Base-by-base conservation (phyloP, 78 protist genomes). In the Cyanophora paradoxa region DNA sequence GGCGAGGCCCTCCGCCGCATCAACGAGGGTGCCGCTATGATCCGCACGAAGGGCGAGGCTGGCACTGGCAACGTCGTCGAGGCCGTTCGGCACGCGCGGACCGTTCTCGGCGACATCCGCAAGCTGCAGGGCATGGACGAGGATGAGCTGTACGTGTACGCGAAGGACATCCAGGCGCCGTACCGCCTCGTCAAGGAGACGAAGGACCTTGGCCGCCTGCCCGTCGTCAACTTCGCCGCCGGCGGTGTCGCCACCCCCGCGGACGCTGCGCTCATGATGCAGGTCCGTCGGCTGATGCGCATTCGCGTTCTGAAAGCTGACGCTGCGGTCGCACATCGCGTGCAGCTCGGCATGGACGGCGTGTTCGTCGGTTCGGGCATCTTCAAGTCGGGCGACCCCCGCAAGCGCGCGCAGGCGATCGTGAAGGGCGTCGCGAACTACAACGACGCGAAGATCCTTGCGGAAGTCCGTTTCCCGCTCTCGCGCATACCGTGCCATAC, bases 221-320 rank as follows among this genome's bases (percentile, higher is more conserved):
- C 98, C 39, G 98, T 92, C n/a, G 94, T 90, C 65, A 88, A 90
- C 82, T 94, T 94, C 63, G 96, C 96, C 26, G 98, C 98, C 28
- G 98, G 98, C 61, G 96, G 98, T 63, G 84, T 94, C 20, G 95
- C 96, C 8, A 94, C 96, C 0, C 98, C 98, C 26, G 96, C 96
- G 1, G 98, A 94, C 36, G 98, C 95, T 0, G 94, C 98, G 11
- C 30, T 94, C 63, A 86, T 90, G 93, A 94, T 92, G 98, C 97
- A 93, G 84, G 64, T 93, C 10, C 92, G 13, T 44, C 52, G 52
- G 13, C 52, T 44, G 52, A 44, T 56, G 14, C 61, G 13, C 13
- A 56, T 56, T 24, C n/a, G n/a, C n/a, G n/a, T n/a, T n/a, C n/a
- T n/a, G n/a, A n/a, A n/a, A n/a, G n/a, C n/a, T n/a, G n/a, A n/a